Evolutionary conservation across 805 yeast species (phyloP), one percentile per base, ranked within the genome.

Genomic region (Saturnispora besseyi): DNA sequence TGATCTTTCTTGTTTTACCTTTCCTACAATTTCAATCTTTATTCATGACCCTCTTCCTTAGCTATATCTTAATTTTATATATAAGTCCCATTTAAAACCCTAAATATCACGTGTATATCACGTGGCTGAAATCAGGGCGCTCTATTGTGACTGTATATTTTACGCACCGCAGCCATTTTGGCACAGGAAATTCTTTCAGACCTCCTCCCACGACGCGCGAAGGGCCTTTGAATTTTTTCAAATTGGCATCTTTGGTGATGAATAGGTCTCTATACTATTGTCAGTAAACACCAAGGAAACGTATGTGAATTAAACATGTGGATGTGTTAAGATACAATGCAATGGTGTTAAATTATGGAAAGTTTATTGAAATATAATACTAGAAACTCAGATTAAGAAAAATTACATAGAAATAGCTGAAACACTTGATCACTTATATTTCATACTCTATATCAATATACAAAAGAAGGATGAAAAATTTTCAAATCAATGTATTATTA

Each of bases 261-360:
- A 9, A 36, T 36, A 8, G 40, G 24, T 15, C 22, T 36, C 22
- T 36, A 9, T 36, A 36, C 34, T 41, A 40, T 41, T 22, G 22
- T 41, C 41, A 41, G 12, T 26, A 18, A 47, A 47, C 36, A 38
- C 50, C 43, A 41, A 47, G 26, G 30, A 47, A 47, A 41, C 45
- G 50, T 47, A 47, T 47, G 50, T 47, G 30, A 32, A 46, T n/a
- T 15, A 12, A 36, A 7, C 33, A 21, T 21, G 43, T 37, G 28
- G 42, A 12, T 30, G 31, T 15, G 42, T n/a, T 18, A 22, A 28
- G 12, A 30, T 12, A 28, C 28, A 43, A 21, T 21, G 15, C 30
- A 24, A 43, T 43, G 22, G 28, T 43, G 37, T 3, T 29, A 9
- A 6, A 29, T 6, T 18, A 18, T 15, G 3, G 2, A 43, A 15